Percentiles rank a stretch among this genome's conserved stretches.
Evolutionary conservation across 148 eudicot genomes (phyloP).

Genomic region (Pharnaceum exiguum): DNA sequence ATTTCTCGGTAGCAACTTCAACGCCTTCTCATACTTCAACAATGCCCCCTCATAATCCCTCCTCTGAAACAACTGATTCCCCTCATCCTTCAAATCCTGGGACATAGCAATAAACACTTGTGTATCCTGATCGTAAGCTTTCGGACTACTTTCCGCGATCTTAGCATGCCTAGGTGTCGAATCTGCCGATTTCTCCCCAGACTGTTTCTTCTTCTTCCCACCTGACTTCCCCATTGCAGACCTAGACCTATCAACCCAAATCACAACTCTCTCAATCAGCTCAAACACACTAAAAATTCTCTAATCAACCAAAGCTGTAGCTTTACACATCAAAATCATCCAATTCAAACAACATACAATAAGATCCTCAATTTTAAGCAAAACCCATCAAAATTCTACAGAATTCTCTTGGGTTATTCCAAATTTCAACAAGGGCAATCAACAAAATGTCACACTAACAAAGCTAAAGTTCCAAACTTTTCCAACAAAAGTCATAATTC

Average conservation of each 20-base stretch:
- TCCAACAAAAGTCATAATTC: neutral
- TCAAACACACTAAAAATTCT: slow-evolving; percentile 2
- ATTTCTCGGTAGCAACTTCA: slow-evolving; percentile 77
- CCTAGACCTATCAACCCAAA: slow-evolving; percentile 29
- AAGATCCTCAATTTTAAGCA: too few relatives aligned
- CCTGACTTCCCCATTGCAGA: slow-evolving; percentile 55
- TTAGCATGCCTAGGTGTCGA: slow-evolving; percentile 26
- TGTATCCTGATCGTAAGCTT: slow-evolving; percentile 59
- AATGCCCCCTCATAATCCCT: slow-evolving; percentile 83
- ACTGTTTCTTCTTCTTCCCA: slow-evolving; percentile 52
- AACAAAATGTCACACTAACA: neutral
- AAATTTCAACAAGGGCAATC: neutral
- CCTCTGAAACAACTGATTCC: slow-evolving; percentile 78
- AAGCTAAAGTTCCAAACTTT: neutral
- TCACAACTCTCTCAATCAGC: slow-evolving; percentile 11
- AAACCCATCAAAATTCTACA: neutral
- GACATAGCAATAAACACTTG: slow-evolving; percentile 66
- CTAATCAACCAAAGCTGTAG: neutral
- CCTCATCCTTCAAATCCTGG: slow-evolving; percentile 76
- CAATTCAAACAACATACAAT: too few relatives aligned
- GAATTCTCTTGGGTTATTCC: neutral
- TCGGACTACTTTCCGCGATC: slow-evolving; percentile 33
- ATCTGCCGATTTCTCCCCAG: slow-evolving; percentile 32
- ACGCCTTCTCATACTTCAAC: slow-evolving; percentile 83
- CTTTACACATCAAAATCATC: neutral